Percentiles rank a stretch among this genome's conserved stretches.
Conservation (phyloP, 2,329 filamentous ascomycete genomes). For the Hypoxylon sp. region DNA sequence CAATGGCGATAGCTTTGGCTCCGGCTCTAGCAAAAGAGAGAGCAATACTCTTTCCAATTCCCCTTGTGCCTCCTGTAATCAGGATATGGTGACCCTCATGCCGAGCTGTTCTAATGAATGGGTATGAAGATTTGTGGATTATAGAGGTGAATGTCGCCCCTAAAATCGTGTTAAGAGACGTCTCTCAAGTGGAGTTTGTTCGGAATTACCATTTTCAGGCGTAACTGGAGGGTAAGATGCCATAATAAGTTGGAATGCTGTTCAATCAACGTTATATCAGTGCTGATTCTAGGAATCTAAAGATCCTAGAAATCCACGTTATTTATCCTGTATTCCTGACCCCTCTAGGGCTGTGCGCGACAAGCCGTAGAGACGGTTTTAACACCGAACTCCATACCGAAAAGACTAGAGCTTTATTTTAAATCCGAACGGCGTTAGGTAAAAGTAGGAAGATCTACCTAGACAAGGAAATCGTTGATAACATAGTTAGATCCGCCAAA, state of each 20-base stretch:
- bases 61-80: constrained; percentile 46
- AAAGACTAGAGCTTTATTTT: background rate
- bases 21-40: constrained; percentile 46
- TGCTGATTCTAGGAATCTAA: background rate
- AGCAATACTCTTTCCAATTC: constrained; percentile 43
- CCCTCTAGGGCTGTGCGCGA: background rate
- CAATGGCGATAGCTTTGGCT: constrained; percentile 45
- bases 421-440: constrained; percentile 29
- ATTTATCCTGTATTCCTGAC: constrained; percentile 1
- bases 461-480: background rate
- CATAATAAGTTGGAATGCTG: constrained; percentile 12
- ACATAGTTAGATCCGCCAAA: background rate
- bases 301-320: background rate
- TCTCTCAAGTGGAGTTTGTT: background rate
- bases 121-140: constrained; percentile 34
- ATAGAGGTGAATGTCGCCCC: constrained; percentile 36
- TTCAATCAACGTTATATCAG: background rate
- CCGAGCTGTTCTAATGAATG: constrained; percentile 23
- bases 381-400: constrained; percentile 2
- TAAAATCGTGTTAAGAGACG: constrained; percentile 33
- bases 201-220: constrained; percentile 32
- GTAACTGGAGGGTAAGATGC: constrained; percentile 25
- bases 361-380: background rate
- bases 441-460: background rate
- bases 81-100: constrained; percentile 42